These are phyloP conservation scores for Miscanthus sacchariflorus DNA, from an alignment of 202 grass and related monocot species.

Conservation along the genomic window DNA sequence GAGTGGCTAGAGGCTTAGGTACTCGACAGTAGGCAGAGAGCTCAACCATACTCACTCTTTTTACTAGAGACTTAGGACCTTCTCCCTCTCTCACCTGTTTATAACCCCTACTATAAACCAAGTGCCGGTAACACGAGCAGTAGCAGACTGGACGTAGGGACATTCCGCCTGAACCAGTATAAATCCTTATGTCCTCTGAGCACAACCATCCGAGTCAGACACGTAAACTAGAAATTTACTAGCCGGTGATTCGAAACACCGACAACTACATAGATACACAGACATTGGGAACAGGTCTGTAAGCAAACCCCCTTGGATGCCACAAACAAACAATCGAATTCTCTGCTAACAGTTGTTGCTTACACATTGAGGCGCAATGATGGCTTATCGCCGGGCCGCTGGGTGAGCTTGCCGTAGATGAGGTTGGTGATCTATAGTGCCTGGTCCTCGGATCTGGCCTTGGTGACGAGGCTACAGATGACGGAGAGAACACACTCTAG, in stretches of 20 bases:
- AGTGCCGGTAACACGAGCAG: no score
- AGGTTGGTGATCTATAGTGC: conserved; percentile 77
- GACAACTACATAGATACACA: neutral
- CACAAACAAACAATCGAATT: neutral
- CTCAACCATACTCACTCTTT: no score
- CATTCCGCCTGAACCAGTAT: no score
- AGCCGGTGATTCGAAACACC: neutral
- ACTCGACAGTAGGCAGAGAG: no score
- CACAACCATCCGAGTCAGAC: no score
- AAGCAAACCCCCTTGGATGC: neutral
- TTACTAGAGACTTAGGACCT: no score
- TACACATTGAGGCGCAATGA: conserved; percentile 86
- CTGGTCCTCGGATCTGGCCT: conserved; percentile 69
- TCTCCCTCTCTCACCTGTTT: no score
- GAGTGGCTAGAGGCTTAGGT: no score
- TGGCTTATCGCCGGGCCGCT: conserved; percentile 72
- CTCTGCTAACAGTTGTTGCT: neutral
- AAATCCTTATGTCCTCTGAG: no score
- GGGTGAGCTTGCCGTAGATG: conserved; percentile 79
- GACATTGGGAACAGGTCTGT: neutral
- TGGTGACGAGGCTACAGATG: conserved; percentile 87
- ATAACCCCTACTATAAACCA: no score
- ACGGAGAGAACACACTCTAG: conserved; percentile 86
- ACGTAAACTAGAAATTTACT: no score
- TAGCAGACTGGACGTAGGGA: no score